These are phyloP conservation scores for Aspergillus sp. DNA, from an alignment of 2,329 filamentous ascomycete genomes.

Conservation along the genomic window DNA sequence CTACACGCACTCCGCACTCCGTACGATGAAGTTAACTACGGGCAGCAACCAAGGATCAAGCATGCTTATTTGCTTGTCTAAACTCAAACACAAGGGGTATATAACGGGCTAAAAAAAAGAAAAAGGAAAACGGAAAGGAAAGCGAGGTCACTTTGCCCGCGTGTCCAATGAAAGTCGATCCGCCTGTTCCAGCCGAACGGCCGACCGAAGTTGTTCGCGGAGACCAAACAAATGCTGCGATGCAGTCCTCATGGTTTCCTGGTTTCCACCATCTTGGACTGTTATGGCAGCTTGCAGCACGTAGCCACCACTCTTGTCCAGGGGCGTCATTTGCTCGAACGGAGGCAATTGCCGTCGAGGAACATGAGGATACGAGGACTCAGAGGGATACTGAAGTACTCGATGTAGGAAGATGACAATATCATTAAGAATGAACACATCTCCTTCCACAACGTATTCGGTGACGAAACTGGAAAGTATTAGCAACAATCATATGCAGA, in stretches of 20 bases:
- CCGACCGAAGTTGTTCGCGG: constrained; percentile 49
- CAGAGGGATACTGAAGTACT: constrained; percentile 42
- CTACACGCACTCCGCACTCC: too few relatives aligned
- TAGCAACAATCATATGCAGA: constrained; percentile 8
- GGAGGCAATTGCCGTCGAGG: constrained; percentile 36
- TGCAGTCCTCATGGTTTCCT: constrained; percentile 48
- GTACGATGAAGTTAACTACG: too few relatives aligned
- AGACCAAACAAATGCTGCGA: constrained; percentile 50
- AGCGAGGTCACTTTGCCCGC: constrained; percentile 44
- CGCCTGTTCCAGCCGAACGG: constrained; percentile 50
- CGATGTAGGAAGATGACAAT: constrained; percentile 52
- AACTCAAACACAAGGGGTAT: constrained; percentile 4
- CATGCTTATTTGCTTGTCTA: too few relatives aligned
- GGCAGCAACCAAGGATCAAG: too few relatives aligned
- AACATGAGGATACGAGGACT: constrained; percentile 20
- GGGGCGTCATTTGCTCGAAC: constrained; percentile 40
- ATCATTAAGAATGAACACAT: constrained; percentile 53
- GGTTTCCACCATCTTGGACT: constrained; percentile 50
- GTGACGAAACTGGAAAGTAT: constrained; percentile 44
- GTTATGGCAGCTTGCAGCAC: constrained; percentile 53
- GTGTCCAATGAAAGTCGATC: constrained; percentile 56
- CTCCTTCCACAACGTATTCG: constrained; percentile 52
- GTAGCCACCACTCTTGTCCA: constrained; percentile 53
- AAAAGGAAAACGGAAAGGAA: constrained; percentile 5
- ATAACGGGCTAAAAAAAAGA: constrained; percentile 9